Conservation (phyloP, 2,329 filamentous ascomycete species). For the Fusarium odoratissimum region DNA sequence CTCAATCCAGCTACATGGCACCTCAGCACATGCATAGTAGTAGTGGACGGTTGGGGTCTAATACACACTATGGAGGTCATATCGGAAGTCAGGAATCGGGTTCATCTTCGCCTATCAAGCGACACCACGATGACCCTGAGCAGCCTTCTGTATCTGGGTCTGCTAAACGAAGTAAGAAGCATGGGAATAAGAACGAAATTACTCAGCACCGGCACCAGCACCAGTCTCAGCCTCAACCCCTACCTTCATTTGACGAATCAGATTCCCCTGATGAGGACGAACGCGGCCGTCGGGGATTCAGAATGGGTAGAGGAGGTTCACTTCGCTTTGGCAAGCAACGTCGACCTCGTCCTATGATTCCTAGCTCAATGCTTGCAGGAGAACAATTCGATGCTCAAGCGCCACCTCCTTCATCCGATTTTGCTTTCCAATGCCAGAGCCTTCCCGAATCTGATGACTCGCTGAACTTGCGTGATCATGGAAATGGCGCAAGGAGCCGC, state of each 20-base stretch:
- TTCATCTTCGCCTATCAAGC: slow-evolving; percentile 22
- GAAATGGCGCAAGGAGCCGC: slow-evolving; percentile 11
- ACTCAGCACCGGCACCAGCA: background rate
- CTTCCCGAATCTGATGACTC: background rate
- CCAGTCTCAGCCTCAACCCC: background rate
- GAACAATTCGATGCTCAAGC: slow-evolving; percentile 9
- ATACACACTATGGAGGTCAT: too few relatives aligned
- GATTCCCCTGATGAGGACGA: slow-evolving; percentile 17
- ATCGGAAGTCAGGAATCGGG: background rate
- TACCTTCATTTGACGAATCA: slow-evolving; percentile 7
- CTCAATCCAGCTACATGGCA: background rate
- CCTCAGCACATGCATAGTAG: background rate
- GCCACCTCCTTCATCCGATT: slow-evolving; percentile 25
- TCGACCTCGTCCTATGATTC: slow-evolving; percentile 33
- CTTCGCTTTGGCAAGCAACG: slow-evolving; percentile 49
- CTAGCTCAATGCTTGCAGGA: slow-evolving; percentile 29
- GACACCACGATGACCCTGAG: slow-evolving; percentile 23
- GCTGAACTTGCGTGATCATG: background rate
- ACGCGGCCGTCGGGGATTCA: slow-evolving; percentile 39
- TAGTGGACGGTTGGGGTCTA: background rate
- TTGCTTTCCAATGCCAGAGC: slow-evolving; percentile 21
- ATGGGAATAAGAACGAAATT: background rate
- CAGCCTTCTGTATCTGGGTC: background rate
- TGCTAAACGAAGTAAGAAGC: slow-evolving; percentile 35
- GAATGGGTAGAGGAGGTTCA: slow-evolving; percentile 49